A percentile compares a stretch with the other conserved stretches of the same genome.
Conservation (phyloP, 2,329 filamentous ascomycete species). For the Penicillium sp. region DNA sequence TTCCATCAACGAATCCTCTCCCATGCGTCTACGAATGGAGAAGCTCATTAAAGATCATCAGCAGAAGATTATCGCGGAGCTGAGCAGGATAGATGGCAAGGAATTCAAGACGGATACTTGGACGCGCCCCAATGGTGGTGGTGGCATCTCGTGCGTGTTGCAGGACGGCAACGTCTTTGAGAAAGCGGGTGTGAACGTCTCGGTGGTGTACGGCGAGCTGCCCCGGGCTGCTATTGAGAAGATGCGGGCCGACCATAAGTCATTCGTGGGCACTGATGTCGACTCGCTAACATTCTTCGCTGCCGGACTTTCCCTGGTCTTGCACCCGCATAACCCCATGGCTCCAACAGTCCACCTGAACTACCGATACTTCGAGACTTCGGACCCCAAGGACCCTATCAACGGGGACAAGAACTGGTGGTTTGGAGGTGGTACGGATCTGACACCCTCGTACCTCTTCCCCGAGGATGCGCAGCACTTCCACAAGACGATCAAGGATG, state of each 20-base stretch:
- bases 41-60: conserved; percentile 92
- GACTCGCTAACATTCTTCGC: conserved; percentile 93
- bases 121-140: conserved; percentile 81
- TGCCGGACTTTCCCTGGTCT: conserved; percentile 83
- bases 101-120: conserved; percentile 81
- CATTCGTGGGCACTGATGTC: conserved; percentile 67
- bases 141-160: conserved; percentile 88
- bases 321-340: conserved; percentile 94
- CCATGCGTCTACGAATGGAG: conserved; percentile 98
- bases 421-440: conserved; percentile 92
- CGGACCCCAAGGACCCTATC: conserved; percentile 71
- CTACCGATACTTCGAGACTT: conserved; percentile 97
- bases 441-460: conserved; percentile 91
- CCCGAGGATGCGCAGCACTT: conserved; percentile 97
- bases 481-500: conserved; percentile 86
- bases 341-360: conserved; percentile 96
- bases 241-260: conserved; percentile 95
- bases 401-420: conserved; percentile 73
- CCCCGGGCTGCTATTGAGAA: conserved; percentile 82
- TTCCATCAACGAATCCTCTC: conserved; percentile 69
- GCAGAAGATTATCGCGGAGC: conserved; percentile 73
- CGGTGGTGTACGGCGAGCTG: conserved; percentile 86
- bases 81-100: conserved; percentile 78
- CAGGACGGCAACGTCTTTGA: conserved; percentile 97
- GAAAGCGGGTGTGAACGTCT: conserved; percentile 93